phyloP scores from a whole-genome alignment of 2,329 filamentous ascomycete genomes.

The Escovopsis sp. region DNA sequence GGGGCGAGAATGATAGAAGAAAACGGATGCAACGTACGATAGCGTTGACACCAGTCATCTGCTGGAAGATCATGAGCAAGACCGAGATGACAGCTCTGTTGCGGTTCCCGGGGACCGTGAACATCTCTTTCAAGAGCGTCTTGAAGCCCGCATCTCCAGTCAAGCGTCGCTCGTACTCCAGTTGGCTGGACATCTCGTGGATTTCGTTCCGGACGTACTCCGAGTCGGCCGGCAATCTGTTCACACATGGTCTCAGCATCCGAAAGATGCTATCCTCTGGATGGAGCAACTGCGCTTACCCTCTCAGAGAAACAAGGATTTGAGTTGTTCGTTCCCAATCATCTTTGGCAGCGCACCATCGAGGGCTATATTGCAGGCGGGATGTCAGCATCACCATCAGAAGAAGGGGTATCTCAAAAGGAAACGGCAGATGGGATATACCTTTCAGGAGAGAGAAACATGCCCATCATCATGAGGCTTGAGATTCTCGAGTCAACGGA shows the following conservation, averaged over 20 bases:
- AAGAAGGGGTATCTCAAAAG: slow-evolving; percentile 1
- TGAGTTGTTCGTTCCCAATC: slow-evolving; percentile 48
- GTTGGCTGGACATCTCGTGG: slow-evolving; percentile 43
- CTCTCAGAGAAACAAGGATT: slow-evolving; percentile 37
- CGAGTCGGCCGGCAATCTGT: slow-evolving; percentile 35
- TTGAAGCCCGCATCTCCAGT: slow-evolving; percentile 35
- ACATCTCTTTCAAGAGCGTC: slow-evolving; percentile 51
- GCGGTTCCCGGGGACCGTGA: slow-evolving; percentile 43
- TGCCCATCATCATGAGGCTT: slow-evolving; percentile 39
- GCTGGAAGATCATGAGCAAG: slow-evolving; percentile 49
- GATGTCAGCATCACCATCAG: slow-evolving; percentile 12
- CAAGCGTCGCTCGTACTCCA: slow-evolving; percentile 47
- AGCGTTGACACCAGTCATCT: slow-evolving; percentile 49
- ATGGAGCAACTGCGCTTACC: slow-evolving; percentile 11
- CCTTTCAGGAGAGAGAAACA: slow-evolving; percentile 42
- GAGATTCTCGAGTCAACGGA: not conserved
- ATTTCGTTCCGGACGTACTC: slow-evolving; percentile 44
- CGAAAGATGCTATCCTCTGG: not conserved
- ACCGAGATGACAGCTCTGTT: slow-evolving; percentile 51
- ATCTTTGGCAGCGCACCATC: slow-evolving; percentile 53
- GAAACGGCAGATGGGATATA: slow-evolving; percentile 4
- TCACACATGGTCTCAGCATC: not conserved
- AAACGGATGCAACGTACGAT: slow-evolving; percentile 31
- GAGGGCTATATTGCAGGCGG: slow-evolving; percentile 29
- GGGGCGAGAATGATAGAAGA: not conserved